These are phyloP conservation scores for Scedosporium apiospermum DNA, from an alignment of 2,329 filamentous ascomycete species.

Conservation along the genomic window DNA sequence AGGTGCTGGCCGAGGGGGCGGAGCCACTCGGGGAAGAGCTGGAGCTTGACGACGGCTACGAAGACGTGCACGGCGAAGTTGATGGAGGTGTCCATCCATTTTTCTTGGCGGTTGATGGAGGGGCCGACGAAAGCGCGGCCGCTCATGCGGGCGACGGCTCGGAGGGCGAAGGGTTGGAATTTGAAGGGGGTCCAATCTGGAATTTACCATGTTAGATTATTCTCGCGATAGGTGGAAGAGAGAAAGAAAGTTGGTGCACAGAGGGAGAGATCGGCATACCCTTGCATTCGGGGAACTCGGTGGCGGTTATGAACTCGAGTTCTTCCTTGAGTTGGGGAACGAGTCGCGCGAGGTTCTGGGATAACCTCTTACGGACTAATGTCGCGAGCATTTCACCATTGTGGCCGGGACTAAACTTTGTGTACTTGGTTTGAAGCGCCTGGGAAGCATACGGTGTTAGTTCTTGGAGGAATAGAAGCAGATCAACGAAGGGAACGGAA, in stretches of 20 bases:
- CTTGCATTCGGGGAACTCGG: slow-evolving; percentile 38
- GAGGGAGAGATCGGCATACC: slow-evolving; percentile 16
- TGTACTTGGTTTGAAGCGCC: slow-evolving; percentile 42
- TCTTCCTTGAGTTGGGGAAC: slow-evolving; percentile 36
- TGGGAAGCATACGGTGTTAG: slow-evolving; percentile 11
- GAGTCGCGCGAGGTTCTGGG: slow-evolving; percentile 36
- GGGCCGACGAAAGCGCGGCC: slow-evolving; percentile 44
- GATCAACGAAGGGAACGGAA: too few relatives aligned
- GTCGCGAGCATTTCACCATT: slow-evolving; percentile 34
- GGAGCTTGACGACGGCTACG: slow-evolving; percentile 36
- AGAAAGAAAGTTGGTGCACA: background rate
- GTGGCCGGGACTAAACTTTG: slow-evolving; percentile 36
- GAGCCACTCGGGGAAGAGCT: slow-evolving; percentile 40
- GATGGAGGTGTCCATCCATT: slow-evolving; percentile 43
- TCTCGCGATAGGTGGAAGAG: background rate
- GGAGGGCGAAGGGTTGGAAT: slow-evolving; percentile 41
- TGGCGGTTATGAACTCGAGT: slow-evolving; percentile 33
- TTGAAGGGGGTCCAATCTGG: slow-evolving; percentile 45
- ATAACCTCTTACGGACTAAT: slow-evolving; percentile 35
- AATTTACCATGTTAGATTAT: background rate
- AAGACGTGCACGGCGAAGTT: slow-evolving; percentile 41
- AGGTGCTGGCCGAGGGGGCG: slow-evolving; percentile 35
- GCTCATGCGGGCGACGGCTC: slow-evolving; percentile 42
- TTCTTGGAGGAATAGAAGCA: background rate
- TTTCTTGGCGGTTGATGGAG: slow-evolving; percentile 38